Evolutionary conservation across 169 alveolate genomes (phyloP).

Genomic region (Cryptosporidium muris): DNA sequence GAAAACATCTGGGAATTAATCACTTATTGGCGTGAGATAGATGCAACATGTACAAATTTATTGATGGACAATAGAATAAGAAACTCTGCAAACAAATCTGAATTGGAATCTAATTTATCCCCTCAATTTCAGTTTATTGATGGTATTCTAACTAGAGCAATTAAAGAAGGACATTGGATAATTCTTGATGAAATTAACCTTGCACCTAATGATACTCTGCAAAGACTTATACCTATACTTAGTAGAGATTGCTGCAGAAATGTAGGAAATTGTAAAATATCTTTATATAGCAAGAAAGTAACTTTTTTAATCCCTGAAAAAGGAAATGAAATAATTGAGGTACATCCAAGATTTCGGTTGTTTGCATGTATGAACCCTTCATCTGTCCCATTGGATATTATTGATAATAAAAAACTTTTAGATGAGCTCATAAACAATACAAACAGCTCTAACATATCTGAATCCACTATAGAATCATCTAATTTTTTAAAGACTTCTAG

Average conservation of each 20-base stretch:
- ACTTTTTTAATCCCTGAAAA: constrained; percentile 81
- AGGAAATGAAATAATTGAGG: constrained; percentile 85
- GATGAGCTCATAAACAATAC: constrained; percentile 51
- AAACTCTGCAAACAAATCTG: neutral
- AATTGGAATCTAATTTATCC: no score
- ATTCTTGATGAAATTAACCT: constrained; percentile 98
- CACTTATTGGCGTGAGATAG: constrained; percentile 20
- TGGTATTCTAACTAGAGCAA: constrained; percentile 95
- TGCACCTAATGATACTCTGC: constrained; percentile 96
- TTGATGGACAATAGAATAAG: constrained; percentile 26
- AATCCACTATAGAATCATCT: constrained; percentile 71
- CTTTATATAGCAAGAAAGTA: neutral
- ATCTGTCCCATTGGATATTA: constrained; percentile 76
- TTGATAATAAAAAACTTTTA: constrained; percentile 73
- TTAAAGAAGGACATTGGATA: constrained; percentile 98
- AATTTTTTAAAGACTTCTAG: constrained; percentile 83
- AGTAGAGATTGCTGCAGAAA: constrained; percentile 49
- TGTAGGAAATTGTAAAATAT: neutral
- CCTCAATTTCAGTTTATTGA: constrained; percentile 90
- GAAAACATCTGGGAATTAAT: constrained; percentile 16
- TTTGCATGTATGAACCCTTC: constrained; percentile 99
- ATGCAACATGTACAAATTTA: neutral
- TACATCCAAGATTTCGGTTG: constrained; percentile 93
- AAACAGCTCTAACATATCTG: constrained; percentile 19
- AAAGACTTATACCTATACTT: constrained; percentile 88